These are phyloP conservation scores for Phytopythium kandeliae DNA, from an alignment of 352 stramenopile genomes.

Conservation along the genomic window DNA sequence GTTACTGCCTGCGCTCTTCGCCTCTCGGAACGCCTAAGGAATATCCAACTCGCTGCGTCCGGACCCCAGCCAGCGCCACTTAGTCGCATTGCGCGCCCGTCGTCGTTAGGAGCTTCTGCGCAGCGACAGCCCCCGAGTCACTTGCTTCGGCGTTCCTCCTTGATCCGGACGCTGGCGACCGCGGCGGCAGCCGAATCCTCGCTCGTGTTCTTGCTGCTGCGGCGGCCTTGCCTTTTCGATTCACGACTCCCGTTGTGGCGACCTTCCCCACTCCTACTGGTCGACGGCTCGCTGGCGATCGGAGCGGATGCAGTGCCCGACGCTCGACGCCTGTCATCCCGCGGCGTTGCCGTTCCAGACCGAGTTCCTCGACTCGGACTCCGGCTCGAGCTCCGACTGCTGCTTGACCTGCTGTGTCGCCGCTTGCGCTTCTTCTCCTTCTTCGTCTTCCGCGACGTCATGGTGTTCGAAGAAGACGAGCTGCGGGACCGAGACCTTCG, in stretches of 20 bases:
- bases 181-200: background rate
- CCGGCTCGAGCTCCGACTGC: conserved; percentile 19
- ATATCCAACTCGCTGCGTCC: too few relatives aligned
- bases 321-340: background rate
- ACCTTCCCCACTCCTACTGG: background rate
- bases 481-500: conserved; percentile 4
- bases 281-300: background rate
- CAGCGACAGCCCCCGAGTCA: background rate
- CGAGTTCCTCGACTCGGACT: conserved; percentile 2
- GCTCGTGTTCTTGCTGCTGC: background rate
- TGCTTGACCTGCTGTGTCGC: conserved; percentile 26
- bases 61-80: too few relatives aligned
- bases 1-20: too few relatives aligned
- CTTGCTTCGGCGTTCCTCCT: background rate
- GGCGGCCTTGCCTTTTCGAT: background rate
- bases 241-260: background rate
- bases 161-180: background rate
- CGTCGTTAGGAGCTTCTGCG: background rate
- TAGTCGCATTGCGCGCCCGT: too few relatives aligned
- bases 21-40: too few relatives aligned
- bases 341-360: background rate
- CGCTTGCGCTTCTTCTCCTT: conserved; percentile 34
- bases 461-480: conserved; percentile 1
- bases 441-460: conserved; percentile 1
- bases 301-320: background rate